Evolutionary conservation across 2,329 filamentous ascomycete species (phyloP), one percentile per base, ranked within the genome.

Genomic region (Trematosphaeria pertusa): DNA sequence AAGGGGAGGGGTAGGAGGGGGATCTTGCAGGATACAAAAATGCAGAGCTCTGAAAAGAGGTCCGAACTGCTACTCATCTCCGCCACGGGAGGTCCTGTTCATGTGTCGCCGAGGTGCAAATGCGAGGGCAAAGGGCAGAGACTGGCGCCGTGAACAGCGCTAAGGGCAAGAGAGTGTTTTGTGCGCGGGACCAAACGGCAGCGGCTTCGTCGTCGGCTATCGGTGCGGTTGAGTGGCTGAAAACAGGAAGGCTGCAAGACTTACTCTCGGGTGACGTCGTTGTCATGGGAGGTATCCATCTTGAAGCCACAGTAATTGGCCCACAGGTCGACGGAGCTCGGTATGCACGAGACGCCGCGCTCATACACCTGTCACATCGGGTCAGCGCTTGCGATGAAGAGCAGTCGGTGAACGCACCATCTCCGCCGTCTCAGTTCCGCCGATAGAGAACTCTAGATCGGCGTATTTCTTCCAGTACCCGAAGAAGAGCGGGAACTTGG

Each of bases 381-480:
- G 51, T 54, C 32, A 54, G 39, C 37, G 19, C 32, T 31, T 17
- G 32, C n/a, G 18, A 9, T 22, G 17, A 11, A 21, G 17, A 4
- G 19, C n/a, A 2, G 7, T 24, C 19, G 35, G 14, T 3, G 36
- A 21, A 32, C 11, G 65, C 73, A 96, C 91, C 88, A 97, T 95
- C 73, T 97, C 94, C 43, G 94, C 94, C 33, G 93, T 93, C 78
- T 99, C 94, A 4, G 94, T 95, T 14, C 94, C 94, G 4, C 91
- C 91, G 57, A 99, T 96, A 39, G 91, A 91, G 76, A 99, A 99
- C 69, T 99, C 94, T 55, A 96, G 81, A 65, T 97, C 93, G 66
- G 94, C 94, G 81, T 97, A 99, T 72, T 97, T 97, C 79, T 97
- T 97, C 94, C 94, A 99, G 78, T 97, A 99, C 41, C 93, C 94